These are phyloP conservation scores for Aegilops tauschii DNA, from an alignment of 176 grass and related monocot species.

Conservation along the genomic window DNA sequence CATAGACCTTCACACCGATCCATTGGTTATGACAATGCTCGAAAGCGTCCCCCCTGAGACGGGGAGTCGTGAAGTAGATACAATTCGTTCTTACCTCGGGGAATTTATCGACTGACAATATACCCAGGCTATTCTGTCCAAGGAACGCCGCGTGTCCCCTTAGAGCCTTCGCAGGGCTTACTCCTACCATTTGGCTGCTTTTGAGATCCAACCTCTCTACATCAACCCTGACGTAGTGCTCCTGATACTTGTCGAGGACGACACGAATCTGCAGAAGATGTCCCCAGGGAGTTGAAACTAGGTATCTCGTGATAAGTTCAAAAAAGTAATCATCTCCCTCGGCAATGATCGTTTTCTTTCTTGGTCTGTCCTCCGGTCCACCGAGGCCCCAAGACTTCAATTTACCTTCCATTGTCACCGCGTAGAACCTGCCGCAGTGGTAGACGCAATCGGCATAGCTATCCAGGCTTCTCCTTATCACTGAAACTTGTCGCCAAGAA, in stretches of 20 bases:
- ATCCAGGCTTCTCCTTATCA: not conserved
- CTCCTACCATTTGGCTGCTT: not conserved
- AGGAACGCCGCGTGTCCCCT: not conserved
- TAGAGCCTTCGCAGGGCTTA: not conserved
- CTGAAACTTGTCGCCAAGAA: not conserved
- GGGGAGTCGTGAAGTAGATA: not conserved
- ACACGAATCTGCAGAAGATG: not conserved
- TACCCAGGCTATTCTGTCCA: not conserved
- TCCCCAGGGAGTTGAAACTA: not conserved
- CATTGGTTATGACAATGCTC: not conserved
- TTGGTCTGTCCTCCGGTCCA: not conserved
- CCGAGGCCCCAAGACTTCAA: not conserved
- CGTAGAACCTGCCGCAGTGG: not conserved
- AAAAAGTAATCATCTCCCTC: not conserved
- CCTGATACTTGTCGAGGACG: not conserved
- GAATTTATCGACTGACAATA: not conserved
- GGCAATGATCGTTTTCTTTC: not conserved
- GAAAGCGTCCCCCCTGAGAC: not conserved
- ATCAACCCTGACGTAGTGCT: not conserved
- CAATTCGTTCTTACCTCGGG: not conserved
- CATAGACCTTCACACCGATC: not conserved
- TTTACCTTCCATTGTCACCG: not conserved
- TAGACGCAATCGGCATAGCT: not conserved
- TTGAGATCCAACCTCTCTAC: not conserved
- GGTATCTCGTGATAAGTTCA: not conserved